phyloP scores from a whole-genome alignment of 441 rosid species.

The Eruca vesicaria region DNA sequence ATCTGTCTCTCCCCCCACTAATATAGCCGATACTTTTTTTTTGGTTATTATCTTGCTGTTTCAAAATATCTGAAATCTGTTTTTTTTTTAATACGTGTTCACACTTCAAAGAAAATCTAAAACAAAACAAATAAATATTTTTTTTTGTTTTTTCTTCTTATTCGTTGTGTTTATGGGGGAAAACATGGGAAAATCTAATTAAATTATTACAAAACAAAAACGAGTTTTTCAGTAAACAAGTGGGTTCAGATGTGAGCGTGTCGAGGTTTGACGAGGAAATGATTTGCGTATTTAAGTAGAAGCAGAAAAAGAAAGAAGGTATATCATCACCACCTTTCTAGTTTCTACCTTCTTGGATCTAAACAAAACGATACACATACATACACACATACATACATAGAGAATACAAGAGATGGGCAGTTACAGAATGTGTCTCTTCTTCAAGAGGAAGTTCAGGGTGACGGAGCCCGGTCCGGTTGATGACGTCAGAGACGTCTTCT shows the following conservation, averaged over 20 bases:
- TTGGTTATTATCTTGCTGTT: not conserved
- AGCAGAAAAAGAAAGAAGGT: not conserved
- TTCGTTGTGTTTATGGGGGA: not conserved
- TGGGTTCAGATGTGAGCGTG: constrained; percentile 27
- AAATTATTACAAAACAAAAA: not conserved
- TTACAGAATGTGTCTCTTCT: constrained; percentile 55
- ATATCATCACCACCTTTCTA: not conserved
- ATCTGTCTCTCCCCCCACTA: constrained; percentile 3
- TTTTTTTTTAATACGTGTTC: not conserved
- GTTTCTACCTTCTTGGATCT: constrained; percentile 35
- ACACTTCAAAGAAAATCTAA: constrained; percentile 4
- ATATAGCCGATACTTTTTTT: no score
- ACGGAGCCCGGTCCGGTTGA: constrained; percentile 55
- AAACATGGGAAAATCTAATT: not conserved
- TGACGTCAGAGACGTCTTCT: constrained; percentile 50
- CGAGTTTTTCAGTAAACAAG: constrained; percentile 3
- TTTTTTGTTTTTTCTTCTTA: no score
- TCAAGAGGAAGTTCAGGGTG: constrained; percentile 54
- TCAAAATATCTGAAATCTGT: constrained; percentile 9
- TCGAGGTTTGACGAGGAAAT: constrained; percentile 18
- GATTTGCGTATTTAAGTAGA: constrained; percentile 18
- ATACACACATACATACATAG: not conserved
- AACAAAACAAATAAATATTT: not conserved
- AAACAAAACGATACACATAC: constrained; percentile 9
- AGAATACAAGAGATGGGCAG: constrained; percentile 46